Evolutionary conservation across 108 stramenopile genomes (phyloP).

Genomic region (Conticribra guillardii): DNA sequence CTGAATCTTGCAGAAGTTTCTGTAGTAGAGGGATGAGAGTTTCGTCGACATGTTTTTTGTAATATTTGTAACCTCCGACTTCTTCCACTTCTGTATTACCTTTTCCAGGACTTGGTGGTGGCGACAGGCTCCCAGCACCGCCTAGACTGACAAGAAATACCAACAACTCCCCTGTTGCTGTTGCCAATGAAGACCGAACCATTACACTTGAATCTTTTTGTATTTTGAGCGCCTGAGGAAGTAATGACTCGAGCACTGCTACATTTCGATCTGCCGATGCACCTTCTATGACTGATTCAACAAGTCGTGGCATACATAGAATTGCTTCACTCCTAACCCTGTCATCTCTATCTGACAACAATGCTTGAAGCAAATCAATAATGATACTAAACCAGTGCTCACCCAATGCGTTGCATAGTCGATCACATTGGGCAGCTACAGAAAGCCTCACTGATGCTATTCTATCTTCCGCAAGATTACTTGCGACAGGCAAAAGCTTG

Average conservation of each 20-base stretch:
- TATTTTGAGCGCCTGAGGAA: constrained; percentile 80
- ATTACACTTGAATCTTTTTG: constrained; percentile 71
- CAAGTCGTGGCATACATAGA: constrained; percentile 84
- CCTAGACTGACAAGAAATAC: constrained; percentile 81
- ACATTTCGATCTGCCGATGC: constrained; percentile 41
- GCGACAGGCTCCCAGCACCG: constrained; percentile 29
- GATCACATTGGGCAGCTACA: constrained; percentile 89
- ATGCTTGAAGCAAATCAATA: constrained; percentile 84
- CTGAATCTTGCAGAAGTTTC: constrained; percentile 78
- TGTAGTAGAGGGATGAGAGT: constrained; percentile 86
- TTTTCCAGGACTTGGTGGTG: constrained; percentile 44
- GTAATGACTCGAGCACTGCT: constrained; percentile 75
- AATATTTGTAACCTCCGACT: constrained; percentile 29
- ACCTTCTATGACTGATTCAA: constrained; percentile 57
- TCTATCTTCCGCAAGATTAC: constrained; percentile 85
- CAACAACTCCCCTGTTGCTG: constrained; percentile 83
- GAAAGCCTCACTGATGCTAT: constrained; percentile 81
- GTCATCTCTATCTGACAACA: constrained; percentile 83
- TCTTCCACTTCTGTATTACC: constrained; percentile 21
- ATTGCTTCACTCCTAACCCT: constrained; percentile 86
- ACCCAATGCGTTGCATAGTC: constrained; percentile 82
- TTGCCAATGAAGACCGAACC: constrained; percentile 81
- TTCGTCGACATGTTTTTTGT: constrained; percentile 87
- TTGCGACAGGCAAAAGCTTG: constrained; percentile 89
- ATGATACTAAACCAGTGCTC: constrained; percentile 92